Conservation (phyloP, 805 yeast species). For the Komagataella phaffii region DNA sequence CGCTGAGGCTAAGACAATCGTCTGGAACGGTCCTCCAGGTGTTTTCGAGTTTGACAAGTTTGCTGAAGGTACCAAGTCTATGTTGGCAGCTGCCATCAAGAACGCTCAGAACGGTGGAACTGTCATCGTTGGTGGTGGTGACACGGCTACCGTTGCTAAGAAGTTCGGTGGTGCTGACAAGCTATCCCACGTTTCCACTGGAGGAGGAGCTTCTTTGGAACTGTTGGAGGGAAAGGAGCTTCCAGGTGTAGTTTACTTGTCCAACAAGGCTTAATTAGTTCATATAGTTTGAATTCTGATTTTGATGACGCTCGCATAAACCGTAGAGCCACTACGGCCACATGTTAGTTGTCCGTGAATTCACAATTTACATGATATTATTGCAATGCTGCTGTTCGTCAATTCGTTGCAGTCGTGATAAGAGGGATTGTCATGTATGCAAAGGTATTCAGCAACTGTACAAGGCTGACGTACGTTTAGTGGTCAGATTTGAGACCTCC, state of each 20-base stretch:
- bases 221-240: conserved; percentile 96
- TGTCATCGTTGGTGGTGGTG: conserved; percentile 98
- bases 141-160: conserved; percentile 98
- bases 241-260: conserved; percentile 93
- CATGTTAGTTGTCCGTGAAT: too few relatives aligned
- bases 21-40: conserved; percentile 99
- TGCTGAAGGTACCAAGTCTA: conserved; percentile 81
- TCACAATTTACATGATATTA: too few relatives aligned
- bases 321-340: too few relatives aligned
- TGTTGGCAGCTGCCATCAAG: conserved; percentile 79
- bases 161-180: conserved; percentile 94
- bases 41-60: conserved; percentile 94
- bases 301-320: not conserved
- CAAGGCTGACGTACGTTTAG: too few relatives aligned
- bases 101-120: conserved; percentile 83
- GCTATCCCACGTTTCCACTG: conserved; percentile 96
- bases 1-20: conserved; percentile 90
- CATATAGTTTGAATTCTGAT: not conserved
- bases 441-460: too few relatives aligned
- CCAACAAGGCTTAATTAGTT: conserved; percentile 25
- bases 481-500: too few relatives aligned
- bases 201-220: conserved; percentile 99
- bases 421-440: too few relatives aligned
- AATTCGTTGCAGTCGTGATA: too few relatives aligned
- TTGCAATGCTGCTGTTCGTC: too few relatives aligned